Evolutionary conservation across 2,329 filamentous ascomycete species (phyloP).

Genomic region (Beauveria medogensis): DNA sequence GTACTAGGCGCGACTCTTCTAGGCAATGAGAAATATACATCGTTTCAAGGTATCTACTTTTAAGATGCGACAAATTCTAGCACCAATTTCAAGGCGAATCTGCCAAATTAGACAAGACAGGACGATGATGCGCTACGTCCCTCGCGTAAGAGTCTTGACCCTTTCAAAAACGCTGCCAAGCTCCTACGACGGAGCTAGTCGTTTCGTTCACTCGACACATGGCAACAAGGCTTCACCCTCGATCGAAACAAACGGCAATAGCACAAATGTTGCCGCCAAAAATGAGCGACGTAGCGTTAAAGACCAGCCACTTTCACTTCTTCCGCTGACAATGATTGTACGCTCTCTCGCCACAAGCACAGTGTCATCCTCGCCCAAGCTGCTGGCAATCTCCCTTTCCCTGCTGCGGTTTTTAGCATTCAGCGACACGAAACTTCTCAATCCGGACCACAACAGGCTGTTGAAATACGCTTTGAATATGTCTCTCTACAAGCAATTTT

Average conservation of each 20-base stretch:
- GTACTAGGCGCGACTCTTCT: neutral
- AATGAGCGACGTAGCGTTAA: neutral
- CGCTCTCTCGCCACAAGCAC: neutral
- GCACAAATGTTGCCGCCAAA: neutral
- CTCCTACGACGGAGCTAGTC: neutral
- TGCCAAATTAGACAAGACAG: neutral
- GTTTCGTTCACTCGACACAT: neutral
- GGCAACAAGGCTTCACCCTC: neutral
- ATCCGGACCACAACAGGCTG: slow-evolving; percentile 42
- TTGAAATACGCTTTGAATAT: slow-evolving; percentile 39
- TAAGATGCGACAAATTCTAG: neutral
- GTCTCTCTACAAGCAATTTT: slow-evolving; percentile 49
- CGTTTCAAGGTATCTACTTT: neutral
- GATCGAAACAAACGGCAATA: neutral
- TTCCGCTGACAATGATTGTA: neutral
- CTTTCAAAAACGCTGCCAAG: neutral
- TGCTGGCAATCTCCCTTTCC: neutral
- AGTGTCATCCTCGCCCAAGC: slow-evolving; percentile 1
- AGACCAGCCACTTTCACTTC: neutral
- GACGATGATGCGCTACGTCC: neutral
- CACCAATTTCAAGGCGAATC: neutral
- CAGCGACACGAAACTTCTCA: slow-evolving; percentile 19
- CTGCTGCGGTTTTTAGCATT: neutral
- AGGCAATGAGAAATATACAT: neutral
- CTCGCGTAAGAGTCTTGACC: neutral